Evolutionary conservation across 2,329 filamentous ascomycete species (phyloP).

Genomic region (Colletotrichum simmondsii): DNA sequence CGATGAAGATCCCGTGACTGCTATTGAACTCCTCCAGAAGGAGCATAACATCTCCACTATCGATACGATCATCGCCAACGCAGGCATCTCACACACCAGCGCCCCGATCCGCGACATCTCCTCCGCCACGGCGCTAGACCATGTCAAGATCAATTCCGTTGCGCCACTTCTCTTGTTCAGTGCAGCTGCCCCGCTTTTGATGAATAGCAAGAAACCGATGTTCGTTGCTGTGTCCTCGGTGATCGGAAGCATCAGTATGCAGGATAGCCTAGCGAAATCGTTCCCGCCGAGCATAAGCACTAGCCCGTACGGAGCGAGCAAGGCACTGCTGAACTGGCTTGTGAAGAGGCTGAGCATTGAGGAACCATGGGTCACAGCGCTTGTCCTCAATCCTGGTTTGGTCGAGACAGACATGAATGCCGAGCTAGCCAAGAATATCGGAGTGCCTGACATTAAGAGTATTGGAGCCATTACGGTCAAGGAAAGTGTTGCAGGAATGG

Average conservation of each 20-base stretch:
- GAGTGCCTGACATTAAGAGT: background rate
- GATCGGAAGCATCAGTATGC: constrained; percentile 36
- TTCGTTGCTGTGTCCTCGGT: constrained; percentile 40
- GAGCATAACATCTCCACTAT: constrained; percentile 50
- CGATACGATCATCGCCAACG: constrained; percentile 65
- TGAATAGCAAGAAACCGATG: constrained; percentile 31
- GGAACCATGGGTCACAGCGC: constrained; percentile 38
- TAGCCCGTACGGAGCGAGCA: background rate
- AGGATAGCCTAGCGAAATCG: background rate
- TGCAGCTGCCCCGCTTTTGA: constrained; percentile 41
- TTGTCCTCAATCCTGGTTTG: constrained; percentile 30
- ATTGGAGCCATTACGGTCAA: constrained; percentile 33
- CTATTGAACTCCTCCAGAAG: constrained; percentile 42
- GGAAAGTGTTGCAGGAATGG: constrained; percentile 30
- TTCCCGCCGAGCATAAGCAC: background rate
- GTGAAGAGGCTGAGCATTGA: constrained; percentile 36
- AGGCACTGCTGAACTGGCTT: constrained; percentile 36
- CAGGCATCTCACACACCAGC: constrained; percentile 45
- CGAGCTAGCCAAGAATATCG: background rate
- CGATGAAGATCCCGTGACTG: constrained; percentile 43
- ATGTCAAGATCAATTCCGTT: constrained; percentile 51
- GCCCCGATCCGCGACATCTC: constrained; percentile 40
- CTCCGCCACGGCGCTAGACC: constrained; percentile 39
- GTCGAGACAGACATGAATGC: constrained; percentile 20
- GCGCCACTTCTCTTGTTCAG: constrained; percentile 22